A percentile compares a stretch with the other conserved stretches of the same genome.
Evolutionary conservation across 345 rosid species (phyloP).

Genomic region (Balakata baccata): DNA sequence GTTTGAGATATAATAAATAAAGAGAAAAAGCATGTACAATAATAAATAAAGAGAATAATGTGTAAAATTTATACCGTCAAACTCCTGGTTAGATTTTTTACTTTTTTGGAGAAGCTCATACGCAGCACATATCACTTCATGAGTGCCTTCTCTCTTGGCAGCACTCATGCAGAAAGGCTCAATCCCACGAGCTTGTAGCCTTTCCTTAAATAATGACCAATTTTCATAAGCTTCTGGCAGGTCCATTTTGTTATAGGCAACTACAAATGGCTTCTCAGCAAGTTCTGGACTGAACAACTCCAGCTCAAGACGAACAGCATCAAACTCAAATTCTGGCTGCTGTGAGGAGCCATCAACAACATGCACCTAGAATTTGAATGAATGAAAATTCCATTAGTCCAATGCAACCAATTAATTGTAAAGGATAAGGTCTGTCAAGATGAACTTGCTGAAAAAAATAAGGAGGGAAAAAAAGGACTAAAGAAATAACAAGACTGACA

Average conservation of each 20-base stretch:
- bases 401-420: not conserved
- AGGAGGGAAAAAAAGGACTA: not conserved
- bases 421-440: constrained; percentile 1
- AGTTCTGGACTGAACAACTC: constrained; percentile 84
- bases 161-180: constrained; percentile 85
- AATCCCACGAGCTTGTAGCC: constrained; percentile 59
- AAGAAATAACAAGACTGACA: not conserved
- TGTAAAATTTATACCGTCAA: constrained; percentile 47
- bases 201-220: constrained; percentile 66
- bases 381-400: not conserved
- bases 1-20: not conserved
- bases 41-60: too few relatives aligned
- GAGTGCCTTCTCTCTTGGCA: constrained; percentile 68
- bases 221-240: constrained; percentile 78
- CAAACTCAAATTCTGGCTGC: constrained; percentile 86
- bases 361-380: constrained; percentile 55
- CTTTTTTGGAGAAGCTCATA: constrained; percentile 55
- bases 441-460: not conserved
- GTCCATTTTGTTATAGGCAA: constrained; percentile 91
- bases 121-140: constrained; percentile 63
- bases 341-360: constrained; percentile 81
- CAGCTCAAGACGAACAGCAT: constrained; percentile 89
- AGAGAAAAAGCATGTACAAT: not conserved
- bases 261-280: constrained; percentile 73
- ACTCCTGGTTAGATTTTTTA: constrained; percentile 46